Base-by-base conservation (phyloP, 83 land plant genomes). In the Picea abies region DNA sequence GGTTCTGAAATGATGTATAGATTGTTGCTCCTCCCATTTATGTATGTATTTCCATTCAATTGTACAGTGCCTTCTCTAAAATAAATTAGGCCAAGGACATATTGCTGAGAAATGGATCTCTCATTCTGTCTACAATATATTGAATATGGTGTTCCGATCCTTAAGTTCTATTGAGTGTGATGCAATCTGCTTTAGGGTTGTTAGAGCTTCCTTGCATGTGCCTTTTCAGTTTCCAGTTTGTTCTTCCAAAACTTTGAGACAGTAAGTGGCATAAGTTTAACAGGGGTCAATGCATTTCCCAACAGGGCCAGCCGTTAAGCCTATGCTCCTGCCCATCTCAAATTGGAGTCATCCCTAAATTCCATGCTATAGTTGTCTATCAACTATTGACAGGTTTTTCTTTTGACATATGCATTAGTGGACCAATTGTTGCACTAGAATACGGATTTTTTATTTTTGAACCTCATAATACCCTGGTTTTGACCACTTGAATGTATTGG, bases 391-490 rank as follows among this genome's bases (percentile, higher is more conserved):
- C 29, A 29, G 29, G 93, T 97, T 84, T 97, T 97, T 70, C 95
- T 97, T 84, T 93, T 97, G 22, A 93, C 97, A 89, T 95, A 75
- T 96, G 93, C 99, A 97, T 97, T 49, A 97, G 81, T 2, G 99
- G 96, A 79, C 99, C 99, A 87, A 97, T 86, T 80, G 94, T 97
- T 71, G 91, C 75, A 81, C 97, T 94, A 56, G 99, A 95, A 79
- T 97, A 97, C 11, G 99, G 99, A 86, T 95, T 97, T 85, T 94
- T 39, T 96, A 97, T 97, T 98, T 94, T 97, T 44, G 99, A 97
- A 60, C 99, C 99, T 84, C 98, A 5, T 5, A 39, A 39, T 39
- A 39, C 41, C 41, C 41, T 39, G 41, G 4, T 39, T 39, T 39
- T 39, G 41, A 39, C 41, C 41, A 5, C 41, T 39, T 3, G 41